Conservation (phyloP, 257 asterid species). For the Plantago ovata region DNA sequence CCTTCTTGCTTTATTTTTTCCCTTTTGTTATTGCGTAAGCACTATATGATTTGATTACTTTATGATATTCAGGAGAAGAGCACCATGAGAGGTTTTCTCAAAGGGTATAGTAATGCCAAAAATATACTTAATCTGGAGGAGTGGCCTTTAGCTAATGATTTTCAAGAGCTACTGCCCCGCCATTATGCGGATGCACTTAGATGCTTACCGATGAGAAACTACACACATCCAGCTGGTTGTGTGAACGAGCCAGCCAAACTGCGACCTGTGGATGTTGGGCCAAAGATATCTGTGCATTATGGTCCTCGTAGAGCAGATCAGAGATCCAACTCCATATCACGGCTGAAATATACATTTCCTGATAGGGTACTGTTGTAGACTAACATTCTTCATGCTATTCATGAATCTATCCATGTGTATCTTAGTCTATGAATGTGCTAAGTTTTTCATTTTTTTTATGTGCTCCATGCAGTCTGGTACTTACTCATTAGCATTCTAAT, state of each 20-base stretch:
- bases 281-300: not conserved
- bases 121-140: not conserved
- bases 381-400: not conserved
- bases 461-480: not conserved
- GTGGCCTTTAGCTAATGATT: not conserved
- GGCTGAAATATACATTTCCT: not conserved
- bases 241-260: not conserved
- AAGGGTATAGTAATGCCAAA: not conserved
- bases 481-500: not conserved
- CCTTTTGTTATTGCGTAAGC: not conserved
- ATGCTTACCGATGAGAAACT: not conserved
- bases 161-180: not conserved
- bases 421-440: not conserved
- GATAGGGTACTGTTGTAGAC: not conserved
- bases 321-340: not conserved
- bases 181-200: not conserved
- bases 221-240: not conserved
- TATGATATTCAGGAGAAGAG: slow-evolving; percentile 3
- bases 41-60: slow-evolving; percentile 4
- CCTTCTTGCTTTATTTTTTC: not conserved
- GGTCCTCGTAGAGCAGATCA: not conserved
- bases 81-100: not conserved
- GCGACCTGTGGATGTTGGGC: no score
- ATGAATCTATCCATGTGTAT: not conserved
- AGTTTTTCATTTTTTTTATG: not conserved